These are phyloP conservation scores for Spergularia bocconei DNA, from an alignment of 148 eudicot species.

Conservation along the genomic window DNA sequence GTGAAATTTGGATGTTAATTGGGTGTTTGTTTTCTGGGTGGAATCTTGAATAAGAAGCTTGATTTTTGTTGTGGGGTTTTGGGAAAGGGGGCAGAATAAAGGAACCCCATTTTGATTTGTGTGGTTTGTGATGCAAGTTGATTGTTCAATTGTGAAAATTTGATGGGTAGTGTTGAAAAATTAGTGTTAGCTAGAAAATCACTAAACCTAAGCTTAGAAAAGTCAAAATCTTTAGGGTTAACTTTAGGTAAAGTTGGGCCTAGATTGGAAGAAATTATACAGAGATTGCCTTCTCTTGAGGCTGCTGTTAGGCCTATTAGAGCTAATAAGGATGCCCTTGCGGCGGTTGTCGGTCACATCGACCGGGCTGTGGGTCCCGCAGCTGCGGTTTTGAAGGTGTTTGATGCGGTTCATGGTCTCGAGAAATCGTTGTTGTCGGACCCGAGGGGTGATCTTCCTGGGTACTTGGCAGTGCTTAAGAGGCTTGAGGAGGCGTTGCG, in stretches of 20 bases:
- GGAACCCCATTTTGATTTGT: constrained; percentile 23
- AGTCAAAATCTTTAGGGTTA: constrained; percentile 43
- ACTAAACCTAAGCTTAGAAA: constrained; percentile 49
- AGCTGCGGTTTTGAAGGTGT: constrained; percentile 77
- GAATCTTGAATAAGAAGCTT: constrained; percentile 18
- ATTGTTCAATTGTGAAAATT: constrained; percentile 21
- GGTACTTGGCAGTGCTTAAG: constrained; percentile 68
- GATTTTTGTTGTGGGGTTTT: constrained; percentile 7
- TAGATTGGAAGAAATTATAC: constrained; percentile 62
- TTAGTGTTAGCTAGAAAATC: constrained; percentile 53
- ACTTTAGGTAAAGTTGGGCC: constrained; percentile 56
- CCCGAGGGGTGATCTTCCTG: constrained; percentile 63
- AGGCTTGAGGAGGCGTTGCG: constrained; percentile 69
- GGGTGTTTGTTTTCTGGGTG: constrained; percentile 10
- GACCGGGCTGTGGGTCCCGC: constrained; percentile 82
- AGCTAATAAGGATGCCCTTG: constrained; percentile 61
- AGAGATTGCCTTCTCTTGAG: constrained; percentile 61
- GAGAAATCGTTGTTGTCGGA: constrained; percentile 73
- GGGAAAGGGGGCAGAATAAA: background rate
- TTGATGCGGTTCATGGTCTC: constrained; percentile 78
- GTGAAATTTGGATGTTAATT: background rate
- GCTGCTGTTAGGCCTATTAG: constrained; percentile 71
- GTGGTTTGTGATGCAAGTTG: constrained; percentile 28
- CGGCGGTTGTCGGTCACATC: constrained; percentile 75
- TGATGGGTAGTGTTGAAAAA: constrained; percentile 38